These are phyloP conservation scores for Fagus crenata DNA, from an alignment of 306 rosid species.

Conservation along the genomic window DNA sequence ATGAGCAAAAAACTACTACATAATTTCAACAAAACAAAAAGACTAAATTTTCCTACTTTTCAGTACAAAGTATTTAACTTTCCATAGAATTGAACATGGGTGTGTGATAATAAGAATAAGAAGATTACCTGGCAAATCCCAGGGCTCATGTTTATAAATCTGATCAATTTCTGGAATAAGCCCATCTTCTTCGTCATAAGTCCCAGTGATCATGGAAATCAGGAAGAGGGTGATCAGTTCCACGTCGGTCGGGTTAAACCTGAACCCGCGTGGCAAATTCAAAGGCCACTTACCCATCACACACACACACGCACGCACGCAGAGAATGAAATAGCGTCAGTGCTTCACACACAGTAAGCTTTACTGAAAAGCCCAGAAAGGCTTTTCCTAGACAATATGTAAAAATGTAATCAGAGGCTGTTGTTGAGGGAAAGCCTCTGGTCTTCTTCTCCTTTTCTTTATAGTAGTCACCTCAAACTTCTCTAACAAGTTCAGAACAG, in stretches of 20 bases:
- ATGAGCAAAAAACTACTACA: too few relatives aligned
- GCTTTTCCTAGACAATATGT: too few relatives aligned
- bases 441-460: too few relatives aligned
- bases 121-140: slow-evolving; percentile 86
- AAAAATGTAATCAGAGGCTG: too few relatives aligned
- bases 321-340: not conserved
- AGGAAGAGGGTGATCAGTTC: slow-evolving; percentile 76
- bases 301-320: not conserved
- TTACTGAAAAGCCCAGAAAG: too few relatives aligned
- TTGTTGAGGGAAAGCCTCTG: too few relatives aligned
- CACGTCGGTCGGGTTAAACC: slow-evolving; percentile 81
- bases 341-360: too few relatives aligned
- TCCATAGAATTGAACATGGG: not conserved
- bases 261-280: slow-evolving; percentile 70
- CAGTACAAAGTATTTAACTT: not conserved
- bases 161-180: slow-evolving; percentile 72
- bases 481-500: too few relatives aligned
- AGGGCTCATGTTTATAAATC: slow-evolving; percentile 87
- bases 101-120: not conserved
- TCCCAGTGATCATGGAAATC: slow-evolving; percentile 68
- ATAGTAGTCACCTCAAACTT: too few relatives aligned
- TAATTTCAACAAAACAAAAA: not conserved
- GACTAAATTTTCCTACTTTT: not conserved
- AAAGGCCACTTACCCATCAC: slow-evolving; percentile 44
- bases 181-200: slow-evolving; percentile 50